Base-by-base conservation (phyloP, 495 filamentous ascomycete species). In the Penicillium ucsense region DNA sequence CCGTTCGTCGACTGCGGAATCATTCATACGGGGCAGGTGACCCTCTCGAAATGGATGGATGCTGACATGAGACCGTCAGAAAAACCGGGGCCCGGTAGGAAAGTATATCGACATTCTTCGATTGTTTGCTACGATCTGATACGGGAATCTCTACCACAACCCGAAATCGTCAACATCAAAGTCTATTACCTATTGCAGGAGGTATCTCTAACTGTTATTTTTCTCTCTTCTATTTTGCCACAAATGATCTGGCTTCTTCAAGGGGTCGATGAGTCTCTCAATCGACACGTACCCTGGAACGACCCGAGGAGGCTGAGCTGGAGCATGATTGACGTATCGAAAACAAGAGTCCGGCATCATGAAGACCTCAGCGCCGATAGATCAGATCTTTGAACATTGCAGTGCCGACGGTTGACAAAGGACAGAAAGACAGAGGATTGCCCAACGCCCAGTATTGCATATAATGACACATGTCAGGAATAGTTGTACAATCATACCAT, bases 301-400 rank as follows among this genome's bases (percentile, higher is more conserved):
- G 6, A 4, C 3, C 3, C 8, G 7, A 10, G 35, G n/a, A 31
- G 39, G 4, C 28, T n/a, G 10, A 11, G 29, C 20, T 35, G 20
- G 27, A 38, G 27, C 38, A n/a, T 2, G 20, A 20, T 49, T 43
- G 47, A 49, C 45, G 45, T 47, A 37, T 47, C 36, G 31, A 44
- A 9, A 37, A 31, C 43, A 12, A 8, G 35, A 20, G 20, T 20
- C 20, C 1, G 20, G 20, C 20, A 20, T 20, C 20, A 20, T 20
- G 20, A 20, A 20, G 20, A 20, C 20, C 20, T 20, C 20, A 2
- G 20, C 20, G 20, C 20, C 20, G 20, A 20, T 20, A 20, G 20
- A 20, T 20, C 20, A 20, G 20, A 20, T 20, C 20, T 1, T 20
- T 20, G 20, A 20, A 20, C 20, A 20, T 20, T 20, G 20, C 20